Conservation (phyloP, 768 basidiomycete genomes). For the Lactarius hengduanensis region DNA sequence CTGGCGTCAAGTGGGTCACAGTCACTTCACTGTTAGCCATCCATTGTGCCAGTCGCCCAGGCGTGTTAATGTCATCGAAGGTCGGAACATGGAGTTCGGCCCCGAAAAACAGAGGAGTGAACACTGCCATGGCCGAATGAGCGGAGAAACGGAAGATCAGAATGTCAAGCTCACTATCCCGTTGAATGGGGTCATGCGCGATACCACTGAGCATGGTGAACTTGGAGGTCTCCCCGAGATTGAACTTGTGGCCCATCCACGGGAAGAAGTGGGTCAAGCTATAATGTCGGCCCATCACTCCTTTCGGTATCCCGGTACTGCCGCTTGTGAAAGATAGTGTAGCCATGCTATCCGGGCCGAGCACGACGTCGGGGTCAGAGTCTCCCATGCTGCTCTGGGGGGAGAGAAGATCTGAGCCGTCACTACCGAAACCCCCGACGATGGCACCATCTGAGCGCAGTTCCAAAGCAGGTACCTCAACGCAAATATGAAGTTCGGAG, state of each 20-base stretch:
- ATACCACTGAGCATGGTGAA: conserved; percentile 99
- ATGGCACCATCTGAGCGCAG: conserved; percentile 63
- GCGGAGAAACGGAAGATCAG: background rate
- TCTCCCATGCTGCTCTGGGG: conserved; percentile 52
- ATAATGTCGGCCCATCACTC: conserved; percentile 94
- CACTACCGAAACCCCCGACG: conserved; percentile 53
- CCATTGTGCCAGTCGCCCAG: conserved; percentile 96
- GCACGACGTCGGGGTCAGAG: conserved; percentile 73
- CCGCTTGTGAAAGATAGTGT: conserved; percentile 97
- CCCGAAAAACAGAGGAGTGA: conserved; percentile 97
- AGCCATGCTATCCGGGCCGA: conserved; percentile 95
- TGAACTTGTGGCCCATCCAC: conserved; percentile 95
- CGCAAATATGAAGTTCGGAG: conserved; percentile 76
- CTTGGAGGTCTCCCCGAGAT: conserved; percentile 65
- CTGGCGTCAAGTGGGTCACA: conserved; percentile 96
- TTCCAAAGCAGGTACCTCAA: conserved; percentile 88
- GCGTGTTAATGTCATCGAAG: conserved; percentile 94
- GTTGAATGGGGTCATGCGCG: conserved; percentile 97
- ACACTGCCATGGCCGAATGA: conserved; percentile 55
- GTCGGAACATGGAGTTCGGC: conserved; percentile 95
- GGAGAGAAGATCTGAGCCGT: conserved; percentile 58
- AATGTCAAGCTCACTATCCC: conserved; percentile 77
- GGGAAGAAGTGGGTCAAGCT: conserved; percentile 99
- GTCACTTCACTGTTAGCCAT: conserved; percentile 91
- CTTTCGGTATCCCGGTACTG: conserved; percentile 97